Base-by-base conservation (phyloP, 1,284 basidiomycete species). In the Fomitopsis schrenkii region DNA sequence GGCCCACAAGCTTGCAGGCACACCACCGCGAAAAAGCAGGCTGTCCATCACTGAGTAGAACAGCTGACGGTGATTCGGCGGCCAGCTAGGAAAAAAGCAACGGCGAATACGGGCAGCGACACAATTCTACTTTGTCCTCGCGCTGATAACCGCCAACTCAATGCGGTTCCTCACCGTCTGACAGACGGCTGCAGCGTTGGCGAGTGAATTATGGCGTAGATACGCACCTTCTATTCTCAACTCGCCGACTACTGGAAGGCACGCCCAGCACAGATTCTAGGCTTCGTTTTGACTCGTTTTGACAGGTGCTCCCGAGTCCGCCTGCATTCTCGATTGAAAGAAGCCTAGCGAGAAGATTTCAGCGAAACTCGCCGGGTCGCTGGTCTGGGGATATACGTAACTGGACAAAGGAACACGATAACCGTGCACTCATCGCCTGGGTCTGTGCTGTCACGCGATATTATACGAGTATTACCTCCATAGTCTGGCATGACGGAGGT, bases 401-500 rank as follows among this genome's bases (percentile, higher is more conserved):
- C 30, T n/a, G n/a, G n/a, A n/a, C n/a, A n/a, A n/a, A n/a, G n/a
- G 30, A 33, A 33, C 8, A 22, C 22, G 22, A 22, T 22, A 22
- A 22, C 22, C 22, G 96, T 86, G 70, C 87, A 87, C 76, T 97
- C 95, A 71, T 97, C 95, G 71, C 97, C 95, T 2, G 94, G 94
- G 69, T 96, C 94, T 10, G 94, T 93, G 0, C 91, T 95, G 48
- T 40, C 38, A 40, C 96, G 75, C 2, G 95, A 71, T 30, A 96
- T 79, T 44, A 90, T 62, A 19, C 75, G 75, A 54, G 71, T 60
- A 17, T 62, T 17, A 17, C 46, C 48, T 5, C 26, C 28, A 12
- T 12, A 7, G 48, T 14, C 48, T 7, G 28, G 48, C 28, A 5
- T 53, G 26, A 62, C 48, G 36, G 63, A 61, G 4, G 53, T 44